Evolutionary conservation across 352 stramenopile genomes (phyloP).

Genomic region (Phytophthora melonis): DNA sequence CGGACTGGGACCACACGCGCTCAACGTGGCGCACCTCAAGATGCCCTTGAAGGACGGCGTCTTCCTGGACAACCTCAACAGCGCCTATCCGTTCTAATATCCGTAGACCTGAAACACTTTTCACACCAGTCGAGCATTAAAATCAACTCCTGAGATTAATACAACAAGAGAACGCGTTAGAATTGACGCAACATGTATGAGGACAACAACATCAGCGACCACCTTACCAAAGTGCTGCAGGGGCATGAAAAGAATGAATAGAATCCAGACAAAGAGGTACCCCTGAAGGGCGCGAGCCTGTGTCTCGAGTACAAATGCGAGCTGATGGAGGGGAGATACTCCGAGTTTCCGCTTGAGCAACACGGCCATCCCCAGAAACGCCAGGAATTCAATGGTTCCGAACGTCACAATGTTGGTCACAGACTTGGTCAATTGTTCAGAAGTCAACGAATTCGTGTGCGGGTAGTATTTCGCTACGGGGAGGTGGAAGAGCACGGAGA

Average conservation of each 20-base stretch:
- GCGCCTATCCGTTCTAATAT: conserved; percentile 20
- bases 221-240: too few species aligned
- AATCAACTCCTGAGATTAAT: not conserved
- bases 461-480: not conserved
- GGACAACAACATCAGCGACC: not conserved
- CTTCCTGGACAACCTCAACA: conserved; percentile 34
- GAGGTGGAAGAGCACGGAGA: not conserved
- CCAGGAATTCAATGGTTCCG: not conserved
- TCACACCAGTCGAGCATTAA: not conserved
- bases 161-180: not conserved
- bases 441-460: not conserved
- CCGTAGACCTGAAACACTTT: not conserved
- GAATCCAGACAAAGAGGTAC: not conserved
- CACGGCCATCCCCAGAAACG: not conserved
- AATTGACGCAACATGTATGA: not conserved
- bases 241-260: not conserved
- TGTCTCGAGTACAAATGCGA: not conserved
- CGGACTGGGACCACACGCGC: conserved; percentile 29
- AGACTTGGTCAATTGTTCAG: not conserved
- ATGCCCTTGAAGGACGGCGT: conserved; percentile 46
- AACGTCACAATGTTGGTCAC: not conserved
- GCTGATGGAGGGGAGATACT: not conserved
- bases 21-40: conserved; percentile 30
- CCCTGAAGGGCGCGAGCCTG: not conserved
- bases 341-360: not conserved